phyloP scores from a whole-genome alignment of 1,139 yeast genomes.

The Saccharomyces hybrid region DNA sequence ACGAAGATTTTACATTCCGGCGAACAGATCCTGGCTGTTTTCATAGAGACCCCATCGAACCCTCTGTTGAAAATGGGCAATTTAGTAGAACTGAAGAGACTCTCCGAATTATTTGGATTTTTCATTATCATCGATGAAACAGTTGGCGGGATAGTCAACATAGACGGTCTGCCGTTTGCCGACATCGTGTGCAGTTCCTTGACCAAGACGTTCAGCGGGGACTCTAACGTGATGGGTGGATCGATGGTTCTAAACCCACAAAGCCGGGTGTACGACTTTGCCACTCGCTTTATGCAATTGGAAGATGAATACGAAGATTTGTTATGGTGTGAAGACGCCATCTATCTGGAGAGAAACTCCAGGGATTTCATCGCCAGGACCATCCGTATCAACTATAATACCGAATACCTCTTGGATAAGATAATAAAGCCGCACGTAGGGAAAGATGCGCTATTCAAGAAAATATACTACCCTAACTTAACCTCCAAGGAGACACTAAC shows the following conservation, averaged over 20 bases:
- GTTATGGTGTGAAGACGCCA: conserved; percentile 92
- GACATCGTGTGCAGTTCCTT: conserved; percentile 86
- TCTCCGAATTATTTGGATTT: conserved; percentile 66
- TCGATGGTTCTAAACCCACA: conserved; percentile 73
- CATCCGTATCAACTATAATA: conserved; percentile 56
- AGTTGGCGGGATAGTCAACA: conserved; percentile 81
- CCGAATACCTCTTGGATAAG: conserved; percentile 46
- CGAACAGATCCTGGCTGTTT: conserved; percentile 55
- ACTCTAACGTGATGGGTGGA: conserved; percentile 94
- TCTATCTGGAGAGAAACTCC: conserved; percentile 85
- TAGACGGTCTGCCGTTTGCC: conserved; percentile 72
- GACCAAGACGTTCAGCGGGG: conserved; percentile 91
- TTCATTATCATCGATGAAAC: conserved; percentile 89
- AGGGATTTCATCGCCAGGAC: conserved; percentile 78
- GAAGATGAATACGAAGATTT: conserved; percentile 52
- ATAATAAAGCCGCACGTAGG: conserved; percentile 39
- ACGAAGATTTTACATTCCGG: conserved; percentile 57
- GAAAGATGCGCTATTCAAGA: conserved; percentile 38
- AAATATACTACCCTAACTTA: conserved; percentile 65
- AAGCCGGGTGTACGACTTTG: conserved; percentile 44
- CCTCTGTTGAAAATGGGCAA: conserved; percentile 84
- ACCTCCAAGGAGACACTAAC: conserved; percentile 41
- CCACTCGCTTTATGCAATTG: conserved; percentile 47
- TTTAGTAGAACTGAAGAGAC: conserved; percentile 49
- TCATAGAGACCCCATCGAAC: conserved; percentile 92